Conservation (phyloP, 805 yeast genomes). For the Saturnispora ahearnii region DNA sequence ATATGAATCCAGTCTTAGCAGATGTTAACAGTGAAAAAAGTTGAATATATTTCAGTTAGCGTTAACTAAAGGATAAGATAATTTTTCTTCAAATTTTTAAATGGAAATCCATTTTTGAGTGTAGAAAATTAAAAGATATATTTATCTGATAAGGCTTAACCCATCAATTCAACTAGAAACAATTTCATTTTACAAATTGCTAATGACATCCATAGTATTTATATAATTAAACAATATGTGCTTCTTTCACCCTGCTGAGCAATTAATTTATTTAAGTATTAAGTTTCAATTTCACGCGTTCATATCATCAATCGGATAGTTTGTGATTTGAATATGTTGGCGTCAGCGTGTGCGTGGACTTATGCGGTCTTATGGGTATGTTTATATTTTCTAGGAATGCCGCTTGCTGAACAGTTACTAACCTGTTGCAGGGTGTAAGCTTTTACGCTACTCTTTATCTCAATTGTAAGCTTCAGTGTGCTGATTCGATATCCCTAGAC, state of each 20-base stretch:
- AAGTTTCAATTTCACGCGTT: not conserved
- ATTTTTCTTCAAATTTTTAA: no score
- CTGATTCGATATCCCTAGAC: conserved; percentile 44
- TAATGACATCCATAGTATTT: no score
- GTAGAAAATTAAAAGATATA: no score
- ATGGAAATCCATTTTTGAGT: not conserved
- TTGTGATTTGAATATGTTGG: not conserved
- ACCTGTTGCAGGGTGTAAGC: conserved; percentile 31
- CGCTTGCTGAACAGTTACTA: not conserved
- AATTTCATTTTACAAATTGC: no score
- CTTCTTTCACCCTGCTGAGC: no score
- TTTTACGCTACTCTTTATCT: conserved; percentile 41
- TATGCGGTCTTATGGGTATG: conserved; percentile 25
- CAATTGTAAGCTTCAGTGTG: conserved; percentile 31
- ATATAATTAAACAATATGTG: no score
- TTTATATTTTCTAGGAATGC: not conserved
- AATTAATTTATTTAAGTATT: no score
- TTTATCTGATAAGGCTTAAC: no score
- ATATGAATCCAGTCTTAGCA: not conserved
- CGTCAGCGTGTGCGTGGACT: conserved; percentile 19
- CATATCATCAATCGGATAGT: not conserved
- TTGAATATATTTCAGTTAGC: no score
- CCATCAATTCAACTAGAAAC: no score
- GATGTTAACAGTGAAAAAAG: not conserved
- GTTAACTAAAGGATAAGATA: no score